Base-by-base conservation (phyloP, 2,329 filamentous ascomycete genomes). In the Immersiporthe knoxdaviesiana region DNA sequence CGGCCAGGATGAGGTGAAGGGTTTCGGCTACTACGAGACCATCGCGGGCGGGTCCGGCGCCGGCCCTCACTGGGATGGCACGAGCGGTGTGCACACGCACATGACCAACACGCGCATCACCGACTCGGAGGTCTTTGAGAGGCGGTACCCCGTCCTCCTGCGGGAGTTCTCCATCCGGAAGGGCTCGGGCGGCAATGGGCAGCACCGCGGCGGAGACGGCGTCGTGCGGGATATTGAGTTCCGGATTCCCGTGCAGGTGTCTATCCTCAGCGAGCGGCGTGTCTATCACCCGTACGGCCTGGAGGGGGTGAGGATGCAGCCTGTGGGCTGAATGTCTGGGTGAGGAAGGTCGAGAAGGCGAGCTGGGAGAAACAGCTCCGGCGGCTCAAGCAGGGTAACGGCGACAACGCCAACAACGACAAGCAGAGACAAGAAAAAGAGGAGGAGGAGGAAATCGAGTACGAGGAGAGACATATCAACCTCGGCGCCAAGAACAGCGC, bases 31-130 rank as follows among this genome's bases (percentile, higher is more conserved):
- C 82, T 95, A 95, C 78, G 92, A 96, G 79, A 95, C 92, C 7
- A 94, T 96, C 72, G 90, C 91, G 0, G 92, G 92, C 52, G 92
- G 92, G 0, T 88, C 86, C 52, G 92, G 92, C 37, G 92, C 92
- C 0, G 92, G 92, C 0, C 86, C 89, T 0, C 83, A 84, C 18
- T 94, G 92, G 92, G 83, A 91, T 70, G 92, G 92, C 50, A 90
- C 91, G 14, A 88, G 84, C 65, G 92, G 91, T 35, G 91, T 94
- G n/a, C 91, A 95, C 77, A 91, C 88, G 1, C 91, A 95, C 79
- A 94, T 94, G 91, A 95, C 92, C 8, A 96, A 96, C 78, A 95
- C 92, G 3, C 86, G 92, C 18, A 95, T 94, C 76, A 94, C 92
- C 0, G 92, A 95, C 76, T 85, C 90, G 0, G 92, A 96, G 77